These are phyloP conservation scores for Colletotrichum incanum DNA, from an alignment of 2,329 filamentous ascomycete species.

Conservation along the genomic window DNA sequence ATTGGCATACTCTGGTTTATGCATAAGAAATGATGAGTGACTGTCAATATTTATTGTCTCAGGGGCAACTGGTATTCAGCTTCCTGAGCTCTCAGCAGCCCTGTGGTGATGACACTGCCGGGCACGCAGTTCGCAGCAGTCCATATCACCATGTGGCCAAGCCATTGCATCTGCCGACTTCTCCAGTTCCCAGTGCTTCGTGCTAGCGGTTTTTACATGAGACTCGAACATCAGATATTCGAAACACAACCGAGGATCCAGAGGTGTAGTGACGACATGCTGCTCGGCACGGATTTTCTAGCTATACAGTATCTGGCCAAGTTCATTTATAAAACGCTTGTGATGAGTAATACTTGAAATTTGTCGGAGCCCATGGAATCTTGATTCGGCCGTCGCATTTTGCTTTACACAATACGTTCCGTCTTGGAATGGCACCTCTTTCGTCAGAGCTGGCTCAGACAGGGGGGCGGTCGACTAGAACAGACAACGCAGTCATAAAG, in stretches of 20 bases:
- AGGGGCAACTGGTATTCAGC: not conserved
- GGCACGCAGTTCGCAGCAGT: not conserved
- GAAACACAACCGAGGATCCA: not conserved
- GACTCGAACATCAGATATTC: too few species aligned
- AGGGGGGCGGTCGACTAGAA: too few species aligned
- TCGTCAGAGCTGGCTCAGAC: too few species aligned
- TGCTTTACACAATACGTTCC: too few species aligned
- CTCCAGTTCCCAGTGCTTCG: too few species aligned
- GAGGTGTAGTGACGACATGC: not conserved
- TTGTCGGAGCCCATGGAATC: not conserved
- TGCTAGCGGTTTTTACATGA: too few species aligned
- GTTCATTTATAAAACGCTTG: not conserved
- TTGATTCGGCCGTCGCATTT: not conserved
- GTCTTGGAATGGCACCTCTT: too few species aligned
- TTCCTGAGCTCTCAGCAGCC: not conserved
- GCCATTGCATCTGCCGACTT: too few species aligned
- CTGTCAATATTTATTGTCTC: not conserved
- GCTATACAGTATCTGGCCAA: not conserved
- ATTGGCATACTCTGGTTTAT: not conserved
- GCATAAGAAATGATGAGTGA: not conserved
- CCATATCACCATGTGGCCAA: too few species aligned
- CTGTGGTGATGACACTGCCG: not conserved
- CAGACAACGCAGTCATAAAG: too few species aligned
- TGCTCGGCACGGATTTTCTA: not conserved
- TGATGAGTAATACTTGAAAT: not conserved